Conservation (phyloP, 78 protist species). For the Protostelium mycophagum region DNA sequence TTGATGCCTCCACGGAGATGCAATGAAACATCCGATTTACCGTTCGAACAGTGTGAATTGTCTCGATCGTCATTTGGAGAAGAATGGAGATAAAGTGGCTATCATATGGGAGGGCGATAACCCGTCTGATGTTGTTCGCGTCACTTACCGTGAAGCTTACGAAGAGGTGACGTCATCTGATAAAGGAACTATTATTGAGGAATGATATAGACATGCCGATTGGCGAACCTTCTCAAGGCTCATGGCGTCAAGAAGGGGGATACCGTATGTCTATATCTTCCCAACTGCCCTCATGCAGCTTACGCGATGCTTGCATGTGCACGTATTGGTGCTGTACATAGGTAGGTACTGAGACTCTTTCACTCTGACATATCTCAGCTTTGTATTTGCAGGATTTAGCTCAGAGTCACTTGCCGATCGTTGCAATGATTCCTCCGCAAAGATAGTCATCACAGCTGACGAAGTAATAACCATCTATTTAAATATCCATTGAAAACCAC, state of each 20-base stretch:
- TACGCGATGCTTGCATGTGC: slow-evolving; percentile 95
- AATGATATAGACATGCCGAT: slow-evolving; percentile 9
- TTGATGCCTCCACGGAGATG: no score
- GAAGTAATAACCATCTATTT: slow-evolving; percentile 18
- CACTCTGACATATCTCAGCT: not conserved
- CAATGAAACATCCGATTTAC: no score
- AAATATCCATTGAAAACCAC: not conserved
- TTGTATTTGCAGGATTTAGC: slow-evolving; percentile 73
- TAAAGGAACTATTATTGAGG: no score
- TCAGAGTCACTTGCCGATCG: slow-evolving; percentile 61
- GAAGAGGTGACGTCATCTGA: slow-evolving; percentile 54
- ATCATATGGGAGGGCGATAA: slow-evolving; percentile 57
- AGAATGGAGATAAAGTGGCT: slow-evolving; percentile 70
- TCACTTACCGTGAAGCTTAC: slow-evolving; percentile 40
- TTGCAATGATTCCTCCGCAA: slow-evolving; percentile 63
- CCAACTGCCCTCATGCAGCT: slow-evolving; percentile 79
- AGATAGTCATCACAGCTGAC: slow-evolving; percentile 74
- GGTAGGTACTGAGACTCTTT: not conserved
- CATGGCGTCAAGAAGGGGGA: slow-evolving; percentile 83
- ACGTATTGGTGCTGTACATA: slow-evolving; percentile 91
- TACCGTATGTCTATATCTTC: slow-evolving; percentile 86
- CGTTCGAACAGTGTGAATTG: slow-evolving; percentile 41
- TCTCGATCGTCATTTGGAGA: slow-evolving; percentile 75
- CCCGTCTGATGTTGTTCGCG: slow-evolving; percentile 24
- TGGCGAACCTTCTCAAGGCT: slow-evolving; percentile 75